phyloP scores from a whole-genome alignment of 148 eudicot species.

The Persicaria tinctoria region DNA sequence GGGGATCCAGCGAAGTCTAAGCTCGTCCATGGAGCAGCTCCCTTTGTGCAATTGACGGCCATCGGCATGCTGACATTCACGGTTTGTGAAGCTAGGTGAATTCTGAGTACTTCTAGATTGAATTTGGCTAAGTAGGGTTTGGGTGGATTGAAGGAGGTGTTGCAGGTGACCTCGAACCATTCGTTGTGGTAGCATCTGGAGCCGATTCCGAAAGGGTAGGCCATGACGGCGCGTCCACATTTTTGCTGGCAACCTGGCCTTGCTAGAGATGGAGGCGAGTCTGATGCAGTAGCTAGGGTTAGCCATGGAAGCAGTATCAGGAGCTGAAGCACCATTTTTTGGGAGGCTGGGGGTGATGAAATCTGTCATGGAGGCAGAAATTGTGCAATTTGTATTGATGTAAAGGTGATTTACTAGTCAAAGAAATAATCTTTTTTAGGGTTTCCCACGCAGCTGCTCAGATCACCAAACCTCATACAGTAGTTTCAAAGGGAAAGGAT shows the following conservation, averaged over 20 bases:
- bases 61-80: slow-evolving; percentile 8
- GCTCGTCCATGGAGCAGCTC: slow-evolving; percentile 9
- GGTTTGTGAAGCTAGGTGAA: not conserved
- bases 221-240: not conserved
- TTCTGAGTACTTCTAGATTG: slow-evolving; percentile 8
- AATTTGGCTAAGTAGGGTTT: slow-evolving; percentile 7
- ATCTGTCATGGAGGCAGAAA: not conserved
- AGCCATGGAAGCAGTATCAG: not conserved
- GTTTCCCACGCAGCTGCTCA: not conserved
- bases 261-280: slow-evolving; percentile 22
- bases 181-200: slow-evolving; percentile 1
- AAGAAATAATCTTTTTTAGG: not conserved
- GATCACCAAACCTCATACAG: too few species aligned
- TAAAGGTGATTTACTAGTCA: not conserved
- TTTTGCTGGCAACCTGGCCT: slow-evolving; percentile 28
- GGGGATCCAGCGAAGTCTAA: slow-evolving; percentile 5
- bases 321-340: not conserved
- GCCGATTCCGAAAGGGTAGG: slow-evolving; percentile 15
- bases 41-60: slow-evolving; percentile 10
- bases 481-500: not conserved
- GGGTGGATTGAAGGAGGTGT: slow-evolving; percentile 3
- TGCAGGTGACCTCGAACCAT: slow-evolving; percentile 12
- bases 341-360: not conserved
- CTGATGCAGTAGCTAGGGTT: not conserved
- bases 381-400: not conserved